Conservation (phyloP, 441 rosid species). For the Pelargonium fulgidum region DNA sequence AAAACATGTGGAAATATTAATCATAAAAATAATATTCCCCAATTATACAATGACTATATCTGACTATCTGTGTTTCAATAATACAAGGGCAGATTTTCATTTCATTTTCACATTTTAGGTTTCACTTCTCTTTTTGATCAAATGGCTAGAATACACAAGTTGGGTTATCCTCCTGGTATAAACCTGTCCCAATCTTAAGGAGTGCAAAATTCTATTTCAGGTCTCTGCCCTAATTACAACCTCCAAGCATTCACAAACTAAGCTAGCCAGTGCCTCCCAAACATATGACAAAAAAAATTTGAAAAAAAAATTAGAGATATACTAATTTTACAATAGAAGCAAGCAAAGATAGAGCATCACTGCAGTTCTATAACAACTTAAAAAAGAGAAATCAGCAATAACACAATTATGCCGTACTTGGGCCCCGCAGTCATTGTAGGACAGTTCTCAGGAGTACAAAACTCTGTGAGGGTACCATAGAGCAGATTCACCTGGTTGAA, state of each 20-base stretch:
- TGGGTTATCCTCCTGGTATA: no score
- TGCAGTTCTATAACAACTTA: not conserved
- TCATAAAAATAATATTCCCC: not conserved
- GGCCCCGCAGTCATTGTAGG: slow-evolving; percentile 99
- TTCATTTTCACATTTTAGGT: not conserved
- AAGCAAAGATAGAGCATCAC: not conserved
- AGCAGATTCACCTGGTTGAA: slow-evolving; percentile 99
- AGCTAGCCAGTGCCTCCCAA: no score
- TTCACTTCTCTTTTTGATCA: not conserved
- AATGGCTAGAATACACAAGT: no score
- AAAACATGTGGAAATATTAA: not conserved
- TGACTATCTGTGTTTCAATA: not conserved
- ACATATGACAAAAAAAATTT: not conserved
- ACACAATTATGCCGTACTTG: slow-evolving; percentile 51
- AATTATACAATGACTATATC: not conserved
- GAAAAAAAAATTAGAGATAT: not conserved
- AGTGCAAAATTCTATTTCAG: no score
- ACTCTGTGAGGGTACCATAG: slow-evolving; percentile 92
- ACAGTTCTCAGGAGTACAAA: slow-evolving; percentile 93
- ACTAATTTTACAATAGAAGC: not conserved
- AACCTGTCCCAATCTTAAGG: no score
- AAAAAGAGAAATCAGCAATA: not conserved
- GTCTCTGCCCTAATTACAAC: no score
- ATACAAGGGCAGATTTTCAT: not conserved
- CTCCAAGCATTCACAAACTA: no score